phyloP scores from a whole-genome alignment of 208 protist species.

The Leishmania mexicana region DNA sequence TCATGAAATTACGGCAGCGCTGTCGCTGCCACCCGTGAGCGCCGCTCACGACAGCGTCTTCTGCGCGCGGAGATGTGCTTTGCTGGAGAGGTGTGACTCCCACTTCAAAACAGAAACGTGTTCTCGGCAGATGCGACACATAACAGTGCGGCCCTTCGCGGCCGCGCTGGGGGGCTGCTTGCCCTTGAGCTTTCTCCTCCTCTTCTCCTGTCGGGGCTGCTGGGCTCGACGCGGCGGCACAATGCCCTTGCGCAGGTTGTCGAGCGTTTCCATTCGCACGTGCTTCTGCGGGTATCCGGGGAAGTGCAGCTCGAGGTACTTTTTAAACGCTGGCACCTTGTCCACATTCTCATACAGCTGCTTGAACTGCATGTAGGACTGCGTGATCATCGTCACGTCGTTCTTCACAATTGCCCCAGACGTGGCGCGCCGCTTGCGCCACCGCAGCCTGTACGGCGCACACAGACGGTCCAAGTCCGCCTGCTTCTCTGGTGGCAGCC shows the following conservation, averaged over 20 bases:
- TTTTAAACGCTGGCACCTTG: conserved; percentile 38
- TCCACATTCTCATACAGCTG: conserved; percentile 35
- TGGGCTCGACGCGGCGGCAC: conserved; percentile 61
- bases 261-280: conserved; percentile 68
- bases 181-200: neutral
- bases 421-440: conserved; percentile 59
- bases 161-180: conserved; percentile 13
- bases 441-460: conserved; percentile 47
- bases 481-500: conserved; percentile 52
- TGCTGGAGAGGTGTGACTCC: conserved; percentile 48
- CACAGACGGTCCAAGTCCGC: conserved; percentile 57
- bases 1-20: neutral
- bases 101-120: conserved; percentile 54
- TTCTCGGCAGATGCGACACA: conserved; percentile 71
- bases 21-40: neutral
- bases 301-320: conserved; percentile 61
- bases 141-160: conserved; percentile 43
- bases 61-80: conserved; percentile 27
- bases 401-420: conserved; percentile 44
- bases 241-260: conserved; percentile 48
- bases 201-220: conserved; percentile 8
- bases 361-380: conserved; percentile 69
- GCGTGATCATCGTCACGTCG: conserved; percentile 64
- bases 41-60: neutral
- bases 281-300: conserved; percentile 79